A percentile compares a stretch with the other conserved stretches of the same genome.
phyloP scores from a whole-genome alignment of 1,284 basidiomycete species.

The Farysia itapuensis region DNA sequence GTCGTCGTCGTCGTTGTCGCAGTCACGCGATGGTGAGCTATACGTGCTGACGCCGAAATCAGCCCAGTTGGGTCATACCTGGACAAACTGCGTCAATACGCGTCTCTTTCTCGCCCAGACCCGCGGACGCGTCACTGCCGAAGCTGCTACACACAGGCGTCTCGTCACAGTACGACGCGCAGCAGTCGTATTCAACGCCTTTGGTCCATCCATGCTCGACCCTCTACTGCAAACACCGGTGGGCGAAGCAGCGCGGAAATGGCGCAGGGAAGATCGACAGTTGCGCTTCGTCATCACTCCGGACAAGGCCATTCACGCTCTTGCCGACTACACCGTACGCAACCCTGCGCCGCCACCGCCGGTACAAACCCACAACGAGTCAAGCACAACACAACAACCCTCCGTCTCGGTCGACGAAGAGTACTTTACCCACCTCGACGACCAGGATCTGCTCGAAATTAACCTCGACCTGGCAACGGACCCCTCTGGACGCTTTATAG shows the following conservation, averaged over 20 bases:
- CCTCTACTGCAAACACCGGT: not conserved
- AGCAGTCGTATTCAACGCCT: conserved; percentile 18
- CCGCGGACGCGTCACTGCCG: conserved; percentile 2
- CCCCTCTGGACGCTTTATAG: too few relatives aligned
- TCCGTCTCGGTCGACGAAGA: too few relatives aligned
- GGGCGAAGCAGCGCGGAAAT: not conserved
- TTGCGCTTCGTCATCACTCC: conserved; percentile 15
- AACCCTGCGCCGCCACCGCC: not conserved
- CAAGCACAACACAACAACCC: too few relatives aligned
- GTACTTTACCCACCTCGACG: too few relatives aligned
- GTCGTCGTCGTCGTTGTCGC: not conserved
- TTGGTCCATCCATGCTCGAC: conserved; percentile 18
- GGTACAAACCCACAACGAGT: too few relatives aligned
- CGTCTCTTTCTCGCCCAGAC: conserved; percentile 32
- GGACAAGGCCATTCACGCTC: conserved; percentile 3
- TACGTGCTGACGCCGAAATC: conserved; percentile 16
- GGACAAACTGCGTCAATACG: conserved; percentile 45
- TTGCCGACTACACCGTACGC: not conserved
- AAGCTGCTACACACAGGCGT: not conserved
- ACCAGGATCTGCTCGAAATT: too few relatives aligned
- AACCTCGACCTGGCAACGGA: too few relatives aligned
- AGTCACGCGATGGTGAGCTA: conserved; percentile 1
- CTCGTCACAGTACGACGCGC: conserved; percentile 14
- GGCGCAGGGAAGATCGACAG: not conserved
- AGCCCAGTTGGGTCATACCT: conserved; percentile 44